A percentile compares a stretch with the other conserved stretches of the same genome.
Conservation (phyloP, 208 protist genomes). For the Leishmania mexicana region DNA sequence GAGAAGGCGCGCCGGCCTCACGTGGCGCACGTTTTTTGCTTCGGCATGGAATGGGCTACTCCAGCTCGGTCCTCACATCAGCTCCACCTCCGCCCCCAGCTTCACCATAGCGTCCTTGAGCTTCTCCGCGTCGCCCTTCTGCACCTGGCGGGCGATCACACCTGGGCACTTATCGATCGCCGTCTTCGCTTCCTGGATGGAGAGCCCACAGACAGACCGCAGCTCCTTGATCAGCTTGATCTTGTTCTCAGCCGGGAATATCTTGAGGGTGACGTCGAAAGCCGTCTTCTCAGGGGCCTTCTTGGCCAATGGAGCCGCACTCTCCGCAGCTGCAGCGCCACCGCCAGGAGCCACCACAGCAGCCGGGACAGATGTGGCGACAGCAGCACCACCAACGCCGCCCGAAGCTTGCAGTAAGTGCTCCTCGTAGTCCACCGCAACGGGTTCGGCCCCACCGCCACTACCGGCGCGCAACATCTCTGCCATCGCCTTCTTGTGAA, state of each 20-base stretch:
- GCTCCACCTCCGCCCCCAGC: conserved; percentile 71
- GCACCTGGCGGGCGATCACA: conserved; percentile 68
- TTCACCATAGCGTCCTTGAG: conserved; percentile 69
- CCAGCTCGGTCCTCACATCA: conserved; percentile 36
- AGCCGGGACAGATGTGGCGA: background rate
- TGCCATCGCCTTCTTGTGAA: conserved; percentile 60
- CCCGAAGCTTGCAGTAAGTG: conserved; percentile 66
- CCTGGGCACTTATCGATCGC: conserved; percentile 84
- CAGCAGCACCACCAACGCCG: conserved; percentile 35
- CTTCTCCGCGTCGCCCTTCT: conserved; percentile 78
- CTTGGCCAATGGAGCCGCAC: conserved; percentile 15
- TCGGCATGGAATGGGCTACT: background rate
- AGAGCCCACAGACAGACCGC: conserved; percentile 58
- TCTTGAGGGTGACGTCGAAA: conserved; percentile 73
- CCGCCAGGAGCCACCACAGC: background rate
- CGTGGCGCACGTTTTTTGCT: background rate
- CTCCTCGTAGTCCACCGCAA: conserved; percentile 58
- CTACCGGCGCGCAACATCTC: conserved; percentile 48
- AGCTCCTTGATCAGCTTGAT: conserved; percentile 90
- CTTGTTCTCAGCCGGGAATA: conserved; percentile 73
- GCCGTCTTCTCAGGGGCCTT: conserved; percentile 74
- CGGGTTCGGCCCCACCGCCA: background rate
- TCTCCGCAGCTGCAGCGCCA: conserved; percentile 15
- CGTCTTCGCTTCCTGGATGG: conserved; percentile 77
- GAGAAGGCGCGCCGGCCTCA: background rate